Conservation (phyloP, 1,284 basidiomycete species). For the Gymnopus androsaceus region DNA sequence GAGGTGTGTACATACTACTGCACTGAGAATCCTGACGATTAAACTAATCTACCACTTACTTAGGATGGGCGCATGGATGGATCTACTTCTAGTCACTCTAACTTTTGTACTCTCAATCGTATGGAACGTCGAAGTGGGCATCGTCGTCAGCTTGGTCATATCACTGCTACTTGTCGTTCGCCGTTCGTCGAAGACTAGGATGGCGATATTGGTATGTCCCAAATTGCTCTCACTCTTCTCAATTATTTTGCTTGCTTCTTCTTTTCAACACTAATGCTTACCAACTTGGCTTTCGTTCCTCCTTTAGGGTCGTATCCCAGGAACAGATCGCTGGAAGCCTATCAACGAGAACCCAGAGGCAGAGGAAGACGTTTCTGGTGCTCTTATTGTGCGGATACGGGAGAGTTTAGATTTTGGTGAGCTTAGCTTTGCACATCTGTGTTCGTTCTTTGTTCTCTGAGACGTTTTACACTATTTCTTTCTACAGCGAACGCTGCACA, state of each 20-base stretch:
- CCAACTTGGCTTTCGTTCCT: background rate
- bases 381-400: constrained; percentile 78
- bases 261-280: background rate
- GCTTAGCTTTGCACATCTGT: constrained; percentile 21
- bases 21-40: background rate
- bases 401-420: constrained; percentile 82
- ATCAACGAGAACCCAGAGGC: constrained; percentile 78
- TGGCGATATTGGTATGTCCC: constrained; percentile 48
- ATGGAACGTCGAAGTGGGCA: constrained; percentile 80
- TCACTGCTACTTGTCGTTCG: constrained; percentile 87
- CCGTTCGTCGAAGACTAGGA: constrained; percentile 71
- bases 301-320: constrained; percentile 73
- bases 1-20: constrained; percentile 51
- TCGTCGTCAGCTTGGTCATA: constrained; percentile 81
- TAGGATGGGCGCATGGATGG: constrained; percentile 87
- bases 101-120: constrained; percentile 37
- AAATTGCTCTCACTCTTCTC: background rate
- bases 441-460: background rate
- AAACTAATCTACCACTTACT: background rate
- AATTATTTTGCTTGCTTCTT: background rate
- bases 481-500: constrained; percentile 75
- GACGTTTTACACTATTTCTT: constrained; percentile 43
- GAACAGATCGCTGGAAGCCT: constrained; percentile 80
- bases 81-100: constrained; percentile 37
- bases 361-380: constrained; percentile 75